phyloP scores from a whole-genome alignment of 805 yeast species.

The Wickerhamiella domercqiae region DNA sequence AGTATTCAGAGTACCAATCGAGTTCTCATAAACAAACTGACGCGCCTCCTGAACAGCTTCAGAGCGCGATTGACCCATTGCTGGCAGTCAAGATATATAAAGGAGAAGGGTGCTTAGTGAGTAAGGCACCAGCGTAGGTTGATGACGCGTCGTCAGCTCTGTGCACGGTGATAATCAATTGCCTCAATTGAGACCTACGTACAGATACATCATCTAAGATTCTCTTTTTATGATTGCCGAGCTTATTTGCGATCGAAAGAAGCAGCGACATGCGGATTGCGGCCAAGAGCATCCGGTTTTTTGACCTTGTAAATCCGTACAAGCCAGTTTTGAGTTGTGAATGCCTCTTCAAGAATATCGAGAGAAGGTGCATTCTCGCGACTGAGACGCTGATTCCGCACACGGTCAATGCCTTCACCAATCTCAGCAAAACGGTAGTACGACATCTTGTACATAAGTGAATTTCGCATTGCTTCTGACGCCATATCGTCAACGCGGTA shows the following conservation, averaged over 20 bases:
- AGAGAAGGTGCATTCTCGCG: constrained; percentile 34
- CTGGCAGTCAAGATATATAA: background rate
- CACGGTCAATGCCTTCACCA: constrained; percentile 58
- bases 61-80: constrained; percentile 11
- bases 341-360: constrained; percentile 80
- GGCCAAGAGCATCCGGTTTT: constrained; percentile 73
- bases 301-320: constrained; percentile 88
- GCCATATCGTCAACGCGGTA: constrained; percentile 76
- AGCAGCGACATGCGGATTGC: constrained; percentile 30
- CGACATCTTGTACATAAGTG: constrained; percentile 88
- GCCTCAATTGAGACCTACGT: no score
- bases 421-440: constrained; percentile 73
- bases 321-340: constrained; percentile 91
- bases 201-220: no score
- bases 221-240: background rate
- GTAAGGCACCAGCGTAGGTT: background rate
- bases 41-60: constrained; percentile 16
- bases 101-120: background rate
- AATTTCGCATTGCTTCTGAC: constrained; percentile 69
- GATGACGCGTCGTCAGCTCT: background rate
- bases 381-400: constrained; percentile 67
- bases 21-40: constrained; percentile 13
- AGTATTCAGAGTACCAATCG: constrained; percentile 39
- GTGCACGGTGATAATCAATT: no score
- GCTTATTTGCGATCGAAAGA: constrained; percentile 5